These are phyloP conservation scores for Achaetomium macrosporum DNA, from an alignment of 2,329 filamentous ascomycete species.

Conservation along the genomic window DNA sequence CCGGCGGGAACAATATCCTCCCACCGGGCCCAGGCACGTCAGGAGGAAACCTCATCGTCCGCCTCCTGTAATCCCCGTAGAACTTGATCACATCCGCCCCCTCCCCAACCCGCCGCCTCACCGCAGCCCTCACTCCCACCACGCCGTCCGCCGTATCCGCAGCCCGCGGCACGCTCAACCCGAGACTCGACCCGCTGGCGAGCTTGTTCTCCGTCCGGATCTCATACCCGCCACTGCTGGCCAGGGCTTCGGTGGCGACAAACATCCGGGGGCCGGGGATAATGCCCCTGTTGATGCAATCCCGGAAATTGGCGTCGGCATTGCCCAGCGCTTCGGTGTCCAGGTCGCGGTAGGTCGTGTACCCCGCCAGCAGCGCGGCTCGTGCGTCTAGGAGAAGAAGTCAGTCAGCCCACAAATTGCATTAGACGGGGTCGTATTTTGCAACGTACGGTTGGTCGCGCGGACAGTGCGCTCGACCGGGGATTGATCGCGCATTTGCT, in stretches of 20 bases:
- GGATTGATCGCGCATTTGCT: conserved; percentile 54
- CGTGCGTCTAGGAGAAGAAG: conserved; percentile 32
- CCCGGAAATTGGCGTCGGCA: conserved; percentile 45
- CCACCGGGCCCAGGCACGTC: conserved; percentile 20
- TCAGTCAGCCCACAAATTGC: no score
- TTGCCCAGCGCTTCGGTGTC: conserved; percentile 47
- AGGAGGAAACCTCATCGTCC: conserved; percentile 38
- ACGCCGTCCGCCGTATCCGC: conserved; percentile 44
- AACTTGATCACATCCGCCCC: conserved; percentile 48
- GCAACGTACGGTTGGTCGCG: conserved; percentile 37
- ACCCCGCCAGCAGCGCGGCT: conserved; percentile 49
- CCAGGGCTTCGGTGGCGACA: conserved; percentile 47
- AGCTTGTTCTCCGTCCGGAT: conserved; percentile 41
- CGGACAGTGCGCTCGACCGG: conserved; percentile 51
- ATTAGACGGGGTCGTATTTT: no score
- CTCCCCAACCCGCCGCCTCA: conserved; percentile 41
- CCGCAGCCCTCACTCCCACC: conserved; percentile 39
- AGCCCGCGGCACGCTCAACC: conserved; percentile 31
- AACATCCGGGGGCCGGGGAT: conserved; percentile 50
- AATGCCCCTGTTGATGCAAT: conserved; percentile 49
- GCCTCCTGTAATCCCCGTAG: conserved; percentile 44
- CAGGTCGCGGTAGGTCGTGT: conserved; percentile 53
- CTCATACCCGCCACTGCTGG: conserved; percentile 45
- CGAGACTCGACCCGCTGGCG: conserved; percentile 19
- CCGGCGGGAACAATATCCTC: conserved; percentile 32